Evolutionary conservation across 345 rosid genomes (phyloP).

Genomic region (Lepidium africanum): DNA sequence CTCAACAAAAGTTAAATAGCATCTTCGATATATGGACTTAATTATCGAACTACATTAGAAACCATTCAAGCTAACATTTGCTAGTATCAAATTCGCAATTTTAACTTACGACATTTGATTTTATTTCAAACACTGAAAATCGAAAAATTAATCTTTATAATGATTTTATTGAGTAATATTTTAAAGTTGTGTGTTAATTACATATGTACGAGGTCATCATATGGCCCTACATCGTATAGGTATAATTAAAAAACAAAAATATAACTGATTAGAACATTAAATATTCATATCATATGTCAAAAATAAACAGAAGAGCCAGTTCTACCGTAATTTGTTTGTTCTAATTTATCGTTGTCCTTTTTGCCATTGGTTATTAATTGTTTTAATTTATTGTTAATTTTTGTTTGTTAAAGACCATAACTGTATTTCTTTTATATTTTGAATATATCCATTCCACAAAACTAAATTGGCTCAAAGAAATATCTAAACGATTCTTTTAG

Average conservation of each 20-base stretch:
- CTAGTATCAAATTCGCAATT: neutral
- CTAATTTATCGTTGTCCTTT: no score
- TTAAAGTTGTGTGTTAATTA: neutral
- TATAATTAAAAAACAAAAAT: neutral
- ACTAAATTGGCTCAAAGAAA: neutral
- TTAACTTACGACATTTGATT: neutral
- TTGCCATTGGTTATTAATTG: no score
- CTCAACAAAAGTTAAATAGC: neutral
- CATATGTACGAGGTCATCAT: constrained; percentile 19
- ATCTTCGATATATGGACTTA: neutral
- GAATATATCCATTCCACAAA: neutral
- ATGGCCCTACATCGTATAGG: neutral
- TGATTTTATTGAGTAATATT: neutral
- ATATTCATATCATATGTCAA: no score
- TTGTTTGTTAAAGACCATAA: no score
- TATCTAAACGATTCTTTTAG: constrained; percentile 17
- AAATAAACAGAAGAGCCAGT: no score
- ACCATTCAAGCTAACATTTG: neutral
- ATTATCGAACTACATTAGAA: neutral
- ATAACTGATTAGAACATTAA: neutral
- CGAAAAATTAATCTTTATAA: neutral
- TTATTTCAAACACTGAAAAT: neutral
- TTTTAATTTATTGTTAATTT: no score
- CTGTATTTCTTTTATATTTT: neutral
- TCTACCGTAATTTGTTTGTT: no score